Percentiles rank a stretch among this genome's conserved stretches.
These are phyloP conservation scores for Perkinsus marinus DNA, from an alignment of 169 alveolate species.

Conservation along the genomic window DNA sequence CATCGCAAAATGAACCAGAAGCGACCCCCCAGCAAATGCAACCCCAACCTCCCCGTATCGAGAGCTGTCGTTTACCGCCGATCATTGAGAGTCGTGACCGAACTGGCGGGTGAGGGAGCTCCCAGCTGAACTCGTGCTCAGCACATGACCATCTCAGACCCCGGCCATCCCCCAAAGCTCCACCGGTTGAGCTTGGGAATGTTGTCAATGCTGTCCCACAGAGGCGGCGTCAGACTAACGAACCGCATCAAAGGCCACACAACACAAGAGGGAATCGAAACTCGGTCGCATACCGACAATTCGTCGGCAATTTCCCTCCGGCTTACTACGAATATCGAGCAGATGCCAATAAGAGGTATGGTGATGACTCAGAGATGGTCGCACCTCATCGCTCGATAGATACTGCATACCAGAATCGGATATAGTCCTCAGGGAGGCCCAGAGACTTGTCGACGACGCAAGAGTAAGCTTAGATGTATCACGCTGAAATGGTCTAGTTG, in stretches of 20 bases:
- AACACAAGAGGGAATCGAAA: neutral
- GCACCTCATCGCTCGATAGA: neutral
- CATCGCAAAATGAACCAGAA: neutral
- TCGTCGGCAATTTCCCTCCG: neutral
- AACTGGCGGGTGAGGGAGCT: neutral
- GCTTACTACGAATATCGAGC: neutral
- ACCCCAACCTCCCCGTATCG: neutral
- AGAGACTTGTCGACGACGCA: neutral
- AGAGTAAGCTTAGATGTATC: neutral
- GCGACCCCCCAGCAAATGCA: neutral
- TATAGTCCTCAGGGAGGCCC: neutral
- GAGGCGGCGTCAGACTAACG: neutral
- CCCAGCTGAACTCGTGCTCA: neutral
- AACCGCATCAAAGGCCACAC: neutral
- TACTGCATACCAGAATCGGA: neutral
- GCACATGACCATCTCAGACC: neutral
- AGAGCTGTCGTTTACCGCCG: neutral
- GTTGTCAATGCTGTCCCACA: neutral
- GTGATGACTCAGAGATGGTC: neutral
- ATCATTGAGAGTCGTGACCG: neutral
- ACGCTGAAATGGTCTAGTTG: neutral
- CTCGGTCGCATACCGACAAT: neutral
- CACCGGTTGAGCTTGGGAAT: neutral
- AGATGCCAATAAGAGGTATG: neutral
- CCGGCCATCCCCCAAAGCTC: neutral